Evolutionary conservation across 352 stramenopile genomes (phyloP), one percentile per base, ranked within the genome.

Genomic region (Globisporangium okanoganense): DNA sequence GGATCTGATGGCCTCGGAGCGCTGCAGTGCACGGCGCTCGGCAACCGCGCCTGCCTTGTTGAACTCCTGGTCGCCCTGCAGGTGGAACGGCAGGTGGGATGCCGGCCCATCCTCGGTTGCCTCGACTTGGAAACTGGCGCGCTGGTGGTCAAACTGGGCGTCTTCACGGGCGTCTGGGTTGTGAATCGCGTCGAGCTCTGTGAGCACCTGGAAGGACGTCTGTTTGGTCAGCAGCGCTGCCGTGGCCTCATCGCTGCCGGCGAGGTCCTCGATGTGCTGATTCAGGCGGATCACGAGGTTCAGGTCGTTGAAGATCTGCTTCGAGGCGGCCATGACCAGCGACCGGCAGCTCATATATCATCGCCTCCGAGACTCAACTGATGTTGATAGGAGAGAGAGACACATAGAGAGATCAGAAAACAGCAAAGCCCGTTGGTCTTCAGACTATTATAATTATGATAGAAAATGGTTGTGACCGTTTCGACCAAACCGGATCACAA

Each of bases 201-300:
- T 74, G n/a, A 93, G 79, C n/a, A 88, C 76, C 40, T 90, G 71
- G 71, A 93, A 88, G 16, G 81, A 88, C 16, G 81, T 76, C 48
- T 84, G 69, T 31, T 75, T 70, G 20, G 57, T 47, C 22, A 83
- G 69, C 22, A 77, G 62, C 9, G 63, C 61, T 5, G 64, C 27
- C 2, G 61, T 40, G 4, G 56, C 67, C 33, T 71, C 57, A 7
- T 67, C 38, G n/a, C 59, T 65, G 29, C 54, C 36, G 1, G 65
- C 67, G 62, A 82, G 55, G 29, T 67, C 68, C 38, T 88, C 71
- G 29, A 91, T 82, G 64, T 89, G 79, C 69, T 88, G 75, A 52
- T 88, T 88, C 33, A 91, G 66, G 44, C 74, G 81, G 48, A 89
- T 52, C 27, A 91, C 76, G 51, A 91, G 75, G 66, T 77, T 80